Evolutionary conservation across 2,329 filamentous ascomycete genomes (phyloP), one percentile per base, ranked within the genome.

Genomic region (Stagonosporopsis tanaceti): DNA sequence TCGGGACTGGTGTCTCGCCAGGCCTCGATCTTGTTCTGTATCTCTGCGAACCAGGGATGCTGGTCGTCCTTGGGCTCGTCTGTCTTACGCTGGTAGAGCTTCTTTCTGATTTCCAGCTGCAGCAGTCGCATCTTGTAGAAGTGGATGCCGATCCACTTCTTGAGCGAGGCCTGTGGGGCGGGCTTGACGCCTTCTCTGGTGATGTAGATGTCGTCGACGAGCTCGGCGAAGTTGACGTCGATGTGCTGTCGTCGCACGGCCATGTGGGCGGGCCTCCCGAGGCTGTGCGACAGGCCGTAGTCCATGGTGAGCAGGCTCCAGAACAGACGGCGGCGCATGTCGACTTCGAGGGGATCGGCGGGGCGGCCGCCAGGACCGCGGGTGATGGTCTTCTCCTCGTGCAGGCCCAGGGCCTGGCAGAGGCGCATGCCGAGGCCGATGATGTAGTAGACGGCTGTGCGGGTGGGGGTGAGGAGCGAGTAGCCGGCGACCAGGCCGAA

Each of bases 301-400:
- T 99, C 95, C 87, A 97, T 93, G 2, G 89, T 90, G 11, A 90
- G 85, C 30, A 96, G 87, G 59, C 91, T 91, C 94, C 95, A 98
- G 68, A 91, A 91, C 12, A 97, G 78, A 15, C 95, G 86, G 45
- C 95, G 86, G 40, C 93, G 88, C 90, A 98, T 91, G 74, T 99
- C 95, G 42, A 97, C 82, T 47, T 92, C 89, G 28, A 96, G 80
- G 2, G 88, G 84, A 66, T 96, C 88, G 15, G 89, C 78, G 6
- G 83, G 80, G 15, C 83, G 83, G 28, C 89, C 82, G 25, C 81
- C 80, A 32, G 85, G 83, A 8, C 86, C 86, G 39, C 84, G 81
- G 1, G 85, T 85, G 55, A 98, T 92, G 0, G 93, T 97, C 72
- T 92, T 91, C 76, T 98, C 95, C 67, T 96, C 92, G 20, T 89